Evolutionary conservation across 73 alveolate genomes (phyloP), one percentile per base, ranked within the genome.

Genomic region (Symbiodinium natans): DNA sequence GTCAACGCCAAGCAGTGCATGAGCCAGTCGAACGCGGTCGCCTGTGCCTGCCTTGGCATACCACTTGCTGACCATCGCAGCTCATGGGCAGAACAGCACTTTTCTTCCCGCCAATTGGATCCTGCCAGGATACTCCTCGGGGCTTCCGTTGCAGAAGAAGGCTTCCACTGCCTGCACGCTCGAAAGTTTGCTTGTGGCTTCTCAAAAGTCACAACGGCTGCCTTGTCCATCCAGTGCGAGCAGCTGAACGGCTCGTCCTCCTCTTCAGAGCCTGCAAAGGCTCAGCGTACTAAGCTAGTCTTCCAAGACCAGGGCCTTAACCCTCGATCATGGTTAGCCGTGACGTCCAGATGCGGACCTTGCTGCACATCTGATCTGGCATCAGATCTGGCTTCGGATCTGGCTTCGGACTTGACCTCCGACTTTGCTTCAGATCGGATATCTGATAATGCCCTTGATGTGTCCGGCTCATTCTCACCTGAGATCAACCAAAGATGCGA

Each of bases 1-100:
- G 96, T 90, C 40, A 90, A 52, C 34, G 96, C 96, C 87, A 90
- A 41, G 87, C 96, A 90, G 87, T 90, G 96, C 96, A 90, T 90
- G 77, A 90, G 46, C 96, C 96, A 90, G 46, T 71, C 87, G 29
- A 90, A 90, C 40, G 77, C 86, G 9, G 96, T 90, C 1, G 96
- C 96, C 27, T 90, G 86, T 27, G 87, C 96, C 43, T 90, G 96
- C 96, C 96, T 90, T 21, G 10, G 85, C 23, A 27, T 63, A 36
- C 80, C 80, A n/a, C n/a, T n/a, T n/a, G n/a, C n/a, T n/a, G n/a
- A n/a, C n/a, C n/a, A n/a, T n/a, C n/a, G n/a, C n/a, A n/a, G n/a
- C n/a, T n/a, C n/a, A n/a, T n/a, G n/a, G n/a, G n/a, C n/a, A n/a
- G n/a, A n/a, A 46, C 21, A 46, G 13, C 59, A 46, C 59, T 9